phyloP scores from a whole-genome alignment of 2,329 filamentous ascomycete genomes.

The Cercospora sp. region DNA sequence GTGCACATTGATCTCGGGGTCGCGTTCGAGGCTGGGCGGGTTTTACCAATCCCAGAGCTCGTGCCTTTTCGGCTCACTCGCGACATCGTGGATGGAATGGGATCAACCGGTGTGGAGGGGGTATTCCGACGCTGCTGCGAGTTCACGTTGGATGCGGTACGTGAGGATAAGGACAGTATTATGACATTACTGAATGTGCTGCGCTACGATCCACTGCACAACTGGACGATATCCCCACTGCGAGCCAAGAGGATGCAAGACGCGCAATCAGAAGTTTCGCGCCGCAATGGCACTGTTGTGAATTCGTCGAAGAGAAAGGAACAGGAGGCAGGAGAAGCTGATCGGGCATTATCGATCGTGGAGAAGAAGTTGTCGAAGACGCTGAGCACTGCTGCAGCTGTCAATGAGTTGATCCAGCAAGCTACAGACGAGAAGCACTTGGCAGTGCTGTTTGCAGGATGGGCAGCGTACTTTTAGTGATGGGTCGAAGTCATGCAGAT shows the following conservation, averaged over 20 bases:
- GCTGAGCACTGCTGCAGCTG: slow-evolving; percentile 88
- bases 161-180: slow-evolving; percentile 94
- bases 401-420: slow-evolving; percentile 95
- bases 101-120: slow-evolving; percentile 89
- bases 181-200: slow-evolving; percentile 98
- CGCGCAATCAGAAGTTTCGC: slow-evolving; percentile 49
- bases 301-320: slow-evolving; percentile 40
- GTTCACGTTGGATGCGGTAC: slow-evolving; percentile 89
- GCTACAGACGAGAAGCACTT: slow-evolving; percentile 91
- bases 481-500: background rate
- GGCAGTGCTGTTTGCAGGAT: slow-evolving; percentile 71
- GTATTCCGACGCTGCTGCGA: slow-evolving; percentile 98
- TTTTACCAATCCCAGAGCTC: slow-evolving; percentile 92
- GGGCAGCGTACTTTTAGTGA: slow-evolving; percentile 35
- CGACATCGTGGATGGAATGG: slow-evolving; percentile 96
- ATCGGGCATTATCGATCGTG: slow-evolving; percentile 87
- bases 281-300: slow-evolving; percentile 22
- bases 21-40: slow-evolving; percentile 91
- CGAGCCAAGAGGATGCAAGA: slow-evolving; percentile 68
- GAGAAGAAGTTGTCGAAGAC: slow-evolving; percentile 95
- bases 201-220: slow-evolving; percentile 96
- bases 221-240: slow-evolving; percentile 81
- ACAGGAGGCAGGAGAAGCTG: slow-evolving; percentile 74
- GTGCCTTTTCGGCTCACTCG: slow-evolving; percentile 93
- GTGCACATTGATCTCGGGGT: slow-evolving; percentile 97